A percentile compares a stretch with the other conserved stretches of the same genome.
These are phyloP conservation scores for Ascosphaera acerosa DNA, from an alignment of 2,329 filamentous ascomycete genomes.

Conservation along the genomic window DNA sequence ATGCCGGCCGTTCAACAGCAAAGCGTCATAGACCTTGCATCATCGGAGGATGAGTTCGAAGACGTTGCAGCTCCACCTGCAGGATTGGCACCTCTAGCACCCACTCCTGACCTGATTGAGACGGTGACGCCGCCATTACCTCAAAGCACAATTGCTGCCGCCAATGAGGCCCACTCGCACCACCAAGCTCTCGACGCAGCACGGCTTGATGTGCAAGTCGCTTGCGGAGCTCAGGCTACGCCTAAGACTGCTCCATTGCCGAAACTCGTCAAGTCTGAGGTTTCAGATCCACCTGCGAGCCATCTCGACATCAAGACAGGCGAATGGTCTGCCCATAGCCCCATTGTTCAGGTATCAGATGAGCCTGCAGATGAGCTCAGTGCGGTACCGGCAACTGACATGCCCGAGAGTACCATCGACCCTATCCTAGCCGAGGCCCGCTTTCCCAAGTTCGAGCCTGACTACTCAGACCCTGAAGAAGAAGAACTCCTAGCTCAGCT, in stretches of 20 bases:
- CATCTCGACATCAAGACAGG: neutral
- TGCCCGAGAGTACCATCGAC: neutral
- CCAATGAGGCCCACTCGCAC: too few species aligned
- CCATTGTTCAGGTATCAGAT: neutral
- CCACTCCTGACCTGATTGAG: too few species aligned
- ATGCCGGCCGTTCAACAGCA: constrained; percentile 11
- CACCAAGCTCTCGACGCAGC: too few species aligned
- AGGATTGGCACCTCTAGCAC: too few species aligned
- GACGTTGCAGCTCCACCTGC: constrained; percentile 1
- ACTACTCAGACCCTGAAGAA: constrained; percentile 71
- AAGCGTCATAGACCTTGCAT: constrained; percentile 4
- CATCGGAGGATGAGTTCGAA: constrained; percentile 2
- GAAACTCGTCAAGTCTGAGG: too few species aligned
- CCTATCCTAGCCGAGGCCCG: neutral
- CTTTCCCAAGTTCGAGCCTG: constrained; percentile 11
- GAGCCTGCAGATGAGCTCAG: neutral
- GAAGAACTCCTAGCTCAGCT: constrained; percentile 70
- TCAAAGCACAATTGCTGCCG: too few species aligned
- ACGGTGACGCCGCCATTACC: too few species aligned
- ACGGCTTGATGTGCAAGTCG: too few species aligned
- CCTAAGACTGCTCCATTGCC: too few species aligned
- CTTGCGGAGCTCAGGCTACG: too few species aligned
- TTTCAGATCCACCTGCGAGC: neutral
- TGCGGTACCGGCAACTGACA: neutral
- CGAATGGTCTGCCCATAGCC: neutral